Percentiles rank a stretch among this genome's conserved stretches.
Evolutionary conservation across 306 rosid species (phyloP).

Genomic region (Potentilla sterilis): DNA sequence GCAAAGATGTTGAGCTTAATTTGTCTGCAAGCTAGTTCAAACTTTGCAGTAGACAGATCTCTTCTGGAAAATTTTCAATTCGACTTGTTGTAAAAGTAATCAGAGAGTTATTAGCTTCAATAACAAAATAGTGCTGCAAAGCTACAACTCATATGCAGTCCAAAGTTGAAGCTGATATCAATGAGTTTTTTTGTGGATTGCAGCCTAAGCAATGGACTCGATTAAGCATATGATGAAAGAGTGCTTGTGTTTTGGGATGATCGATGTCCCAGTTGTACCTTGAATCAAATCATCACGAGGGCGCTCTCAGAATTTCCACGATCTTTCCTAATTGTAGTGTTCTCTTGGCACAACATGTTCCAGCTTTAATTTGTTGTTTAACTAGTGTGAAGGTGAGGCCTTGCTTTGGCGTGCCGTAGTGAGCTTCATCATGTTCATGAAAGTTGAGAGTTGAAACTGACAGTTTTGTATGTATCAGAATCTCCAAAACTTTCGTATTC

Average conservation of each 20-base stretch:
- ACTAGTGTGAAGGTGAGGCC: neutral
- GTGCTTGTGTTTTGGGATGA: neutral
- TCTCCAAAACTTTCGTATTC: neutral
- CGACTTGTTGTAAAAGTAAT: neutral
- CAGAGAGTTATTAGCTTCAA: neutral
- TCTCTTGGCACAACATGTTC: neutral
- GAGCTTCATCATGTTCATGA: neutral
- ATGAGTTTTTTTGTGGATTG: neutral
- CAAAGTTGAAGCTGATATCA: neutral
- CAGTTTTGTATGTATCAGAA: neutral
- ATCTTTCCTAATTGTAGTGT: constrained; percentile 16
- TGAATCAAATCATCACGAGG: neutral
- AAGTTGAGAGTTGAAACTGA: neutral
- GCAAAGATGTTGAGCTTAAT: neutral
- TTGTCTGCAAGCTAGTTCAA: neutral
- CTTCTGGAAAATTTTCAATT: neutral
- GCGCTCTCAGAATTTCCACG: constrained; percentile 19
- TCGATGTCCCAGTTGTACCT: neutral
- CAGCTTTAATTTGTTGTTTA: neutral
- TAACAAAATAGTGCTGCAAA: neutral
- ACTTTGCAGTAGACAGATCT: neutral
- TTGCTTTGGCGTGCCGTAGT: neutral
- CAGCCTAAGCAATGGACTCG: neutral
- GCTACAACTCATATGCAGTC: neutral
- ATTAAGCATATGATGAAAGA: neutral